Evolutionary conservation across 2,329 filamentous ascomycete species (phyloP).

Genomic region (Alternaria brassicae): DNA sequence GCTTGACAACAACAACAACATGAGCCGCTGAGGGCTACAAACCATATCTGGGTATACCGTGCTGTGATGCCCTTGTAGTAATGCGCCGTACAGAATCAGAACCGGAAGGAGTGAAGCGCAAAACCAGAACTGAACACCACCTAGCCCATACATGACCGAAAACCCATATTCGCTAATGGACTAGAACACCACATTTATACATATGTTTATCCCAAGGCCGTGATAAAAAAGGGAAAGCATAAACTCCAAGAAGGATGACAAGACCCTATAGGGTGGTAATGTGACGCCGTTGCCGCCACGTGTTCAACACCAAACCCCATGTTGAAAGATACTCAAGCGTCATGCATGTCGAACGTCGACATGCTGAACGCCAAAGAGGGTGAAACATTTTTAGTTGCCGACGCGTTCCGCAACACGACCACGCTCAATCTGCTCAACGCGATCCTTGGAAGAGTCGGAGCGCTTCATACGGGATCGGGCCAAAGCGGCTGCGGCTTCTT

Average conservation of each 20-base stretch:
- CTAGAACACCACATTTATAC: background rate
- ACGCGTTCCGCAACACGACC: constrained; percentile 27
- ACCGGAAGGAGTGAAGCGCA: background rate
- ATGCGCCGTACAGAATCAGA: constrained; percentile 10
- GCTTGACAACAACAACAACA: background rate
- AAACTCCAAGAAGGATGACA: constrained; percentile 1
- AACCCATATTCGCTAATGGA: background rate
- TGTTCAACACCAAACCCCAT: background rate
- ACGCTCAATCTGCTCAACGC: constrained; percentile 27
- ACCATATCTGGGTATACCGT: constrained; percentile 22
- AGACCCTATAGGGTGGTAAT: background rate
- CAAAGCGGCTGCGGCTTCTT: constrained; percentile 32
- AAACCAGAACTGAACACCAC: background rate
- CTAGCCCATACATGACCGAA: background rate
- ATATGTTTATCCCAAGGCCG: background rate
- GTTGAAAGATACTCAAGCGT: background rate
- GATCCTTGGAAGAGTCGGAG: constrained; percentile 17
- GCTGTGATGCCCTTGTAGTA: constrained; percentile 15
- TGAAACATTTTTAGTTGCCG: constrained; percentile 17
- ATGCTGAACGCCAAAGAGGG: background rate
- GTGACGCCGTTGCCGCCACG: background rate
- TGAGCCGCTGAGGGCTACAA: background rate
- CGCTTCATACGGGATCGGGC: constrained; percentile 17
- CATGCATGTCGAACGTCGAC: background rate
- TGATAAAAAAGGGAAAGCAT: background rate